Evolutionary conservation across 2,329 filamentous ascomycete species (phyloP).

Genomic region (Emergomyces orientalis): DNA sequence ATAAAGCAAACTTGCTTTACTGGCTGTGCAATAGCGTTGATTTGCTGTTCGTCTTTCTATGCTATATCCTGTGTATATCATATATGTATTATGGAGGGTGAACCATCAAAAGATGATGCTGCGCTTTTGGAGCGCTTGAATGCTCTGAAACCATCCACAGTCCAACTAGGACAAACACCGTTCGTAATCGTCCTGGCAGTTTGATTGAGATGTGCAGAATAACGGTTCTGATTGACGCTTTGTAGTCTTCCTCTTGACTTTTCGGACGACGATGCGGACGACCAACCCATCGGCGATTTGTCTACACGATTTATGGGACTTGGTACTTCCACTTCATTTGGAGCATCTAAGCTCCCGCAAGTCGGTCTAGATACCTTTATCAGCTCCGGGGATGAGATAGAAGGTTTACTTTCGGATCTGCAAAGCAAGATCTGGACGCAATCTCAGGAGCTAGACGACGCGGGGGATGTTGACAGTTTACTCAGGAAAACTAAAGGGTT

Average conservation of each 20-base stretch:
- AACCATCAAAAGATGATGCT: constrained; percentile 19
- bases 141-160: constrained; percentile 26
- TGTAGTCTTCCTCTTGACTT: constrained; percentile 7
- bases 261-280: constrained; percentile 6
- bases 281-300: constrained; percentile 5
- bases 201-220: constrained; percentile 1
- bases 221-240: constrained; percentile 10
- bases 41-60: not conserved
- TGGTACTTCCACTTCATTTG: not conserved
- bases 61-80: not conserved
- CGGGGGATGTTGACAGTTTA: constrained; percentile 7
- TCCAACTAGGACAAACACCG: constrained; percentile 24
- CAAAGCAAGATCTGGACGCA: constrained; percentile 8
- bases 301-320: constrained; percentile 7
- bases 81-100: constrained; percentile 15
- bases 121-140: constrained; percentile 27
- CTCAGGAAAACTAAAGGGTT: constrained; percentile 18
- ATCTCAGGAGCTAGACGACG: constrained; percentile 2
- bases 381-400: constrained; percentile 16
- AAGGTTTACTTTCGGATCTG: constrained; percentile 16
- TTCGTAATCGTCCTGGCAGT: constrained; percentile 14
- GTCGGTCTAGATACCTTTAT: constrained; percentile 8
- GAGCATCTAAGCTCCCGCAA: not conserved
- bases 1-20: not conserved
- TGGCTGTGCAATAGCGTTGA: not conserved